Conservation (phyloP, 2,329 filamentous ascomycete genomes). For the Penicillium paneum region DNA sequence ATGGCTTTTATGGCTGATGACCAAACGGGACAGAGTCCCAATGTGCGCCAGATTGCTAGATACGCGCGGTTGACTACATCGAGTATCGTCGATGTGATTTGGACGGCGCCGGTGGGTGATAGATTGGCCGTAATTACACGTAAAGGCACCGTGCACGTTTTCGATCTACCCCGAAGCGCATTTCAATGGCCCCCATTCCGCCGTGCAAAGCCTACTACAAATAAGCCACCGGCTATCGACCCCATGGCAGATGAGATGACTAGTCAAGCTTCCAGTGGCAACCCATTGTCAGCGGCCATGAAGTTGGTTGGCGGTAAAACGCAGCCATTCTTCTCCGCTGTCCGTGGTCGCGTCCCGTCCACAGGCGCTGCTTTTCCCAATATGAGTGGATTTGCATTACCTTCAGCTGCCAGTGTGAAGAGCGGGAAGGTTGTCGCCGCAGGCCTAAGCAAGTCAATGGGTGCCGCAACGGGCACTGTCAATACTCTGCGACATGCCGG, state of each 20-base stretch:
- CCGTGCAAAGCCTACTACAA: slow-evolving; percentile 44
- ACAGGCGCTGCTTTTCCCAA: slow-evolving; percentile 44
- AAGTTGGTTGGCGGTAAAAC: slow-evolving; percentile 62
- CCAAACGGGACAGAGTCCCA: slow-evolving; percentile 28
- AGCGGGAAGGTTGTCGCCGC: slow-evolving; percentile 49
- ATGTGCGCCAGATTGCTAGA: slow-evolving; percentile 77
- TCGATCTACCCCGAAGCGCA: slow-evolving; percentile 77
- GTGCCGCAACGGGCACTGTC: slow-evolving; percentile 48
- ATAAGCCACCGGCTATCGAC: slow-evolving; percentile 37
- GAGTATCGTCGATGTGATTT: slow-evolving; percentile 83
- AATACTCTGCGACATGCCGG: slow-evolving; percentile 48
- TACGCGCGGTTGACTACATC: slow-evolving; percentile 91
- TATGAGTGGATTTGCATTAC: slow-evolving; percentile 44
- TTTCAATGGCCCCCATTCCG: slow-evolving; percentile 79
- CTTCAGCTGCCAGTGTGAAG: slow-evolving; percentile 47
- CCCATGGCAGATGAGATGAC: slow-evolving; percentile 49
- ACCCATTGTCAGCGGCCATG: slow-evolving; percentile 65
- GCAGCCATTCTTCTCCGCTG: slow-evolving; percentile 64
- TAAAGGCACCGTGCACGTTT: slow-evolving; percentile 89
- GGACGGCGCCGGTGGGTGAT: slow-evolving; percentile 78
- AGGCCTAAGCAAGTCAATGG: slow-evolving; percentile 50
- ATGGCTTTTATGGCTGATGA: slow-evolving; percentile 40
- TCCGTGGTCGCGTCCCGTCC: slow-evolving; percentile 54
- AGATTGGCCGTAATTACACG: slow-evolving; percentile 86
- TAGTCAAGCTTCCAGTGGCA: slow-evolving; percentile 38